Conservation (phyloP, 2,329 filamentous ascomycete genomes). For the Didymella pomorum region DNA sequence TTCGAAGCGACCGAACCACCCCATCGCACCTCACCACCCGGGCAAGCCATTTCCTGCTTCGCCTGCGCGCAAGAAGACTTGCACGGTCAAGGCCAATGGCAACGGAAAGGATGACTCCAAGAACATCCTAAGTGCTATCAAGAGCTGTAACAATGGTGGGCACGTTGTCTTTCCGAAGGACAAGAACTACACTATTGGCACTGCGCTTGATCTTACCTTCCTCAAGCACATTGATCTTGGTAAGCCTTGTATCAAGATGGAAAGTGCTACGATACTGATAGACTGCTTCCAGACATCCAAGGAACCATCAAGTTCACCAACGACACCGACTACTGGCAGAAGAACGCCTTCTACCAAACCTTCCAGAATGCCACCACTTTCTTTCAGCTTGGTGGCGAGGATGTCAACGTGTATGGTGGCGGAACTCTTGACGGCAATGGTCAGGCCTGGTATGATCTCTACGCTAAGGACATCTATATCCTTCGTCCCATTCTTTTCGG, state of each 20-base stretch:
- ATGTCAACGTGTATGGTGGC: slow-evolving; percentile 73
- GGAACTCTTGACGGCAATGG: slow-evolving; percentile 70
- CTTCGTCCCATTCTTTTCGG: slow-evolving; percentile 67
- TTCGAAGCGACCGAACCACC: slow-evolving; percentile 45
- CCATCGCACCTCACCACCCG: slow-evolving; percentile 48
- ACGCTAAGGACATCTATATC: slow-evolving; percentile 64
- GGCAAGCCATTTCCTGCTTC: slow-evolving; percentile 47
- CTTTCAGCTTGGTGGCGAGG: slow-evolving; percentile 71
- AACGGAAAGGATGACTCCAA: slow-evolving; percentile 59
- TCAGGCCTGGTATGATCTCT: slow-evolving; percentile 71
- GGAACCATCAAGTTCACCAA: slow-evolving; percentile 70
- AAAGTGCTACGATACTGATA: slow-evolving; percentile 8
- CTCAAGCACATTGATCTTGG: slow-evolving; percentile 69
- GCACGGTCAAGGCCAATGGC: slow-evolving; percentile 51
- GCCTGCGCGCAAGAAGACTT: slow-evolving; percentile 48
- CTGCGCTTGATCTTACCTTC: slow-evolving; percentile 71
- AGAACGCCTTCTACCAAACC: slow-evolving; percentile 67
- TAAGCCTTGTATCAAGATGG: slow-evolving; percentile 26
- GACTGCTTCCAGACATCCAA: slow-evolving; percentile 58
- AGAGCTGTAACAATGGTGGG: slow-evolving; percentile 69
- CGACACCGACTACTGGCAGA: slow-evolving; percentile 74
- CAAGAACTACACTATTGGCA: slow-evolving; percentile 67
- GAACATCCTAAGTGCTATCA: slow-evolving; percentile 63
- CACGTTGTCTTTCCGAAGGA: slow-evolving; percentile 66
- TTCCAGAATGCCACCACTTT: slow-evolving; percentile 74